Evolutionary conservation across 371 early-diverging fungal species (phyloP).

Genomic region (Saksenaea oblongispora): DNA sequence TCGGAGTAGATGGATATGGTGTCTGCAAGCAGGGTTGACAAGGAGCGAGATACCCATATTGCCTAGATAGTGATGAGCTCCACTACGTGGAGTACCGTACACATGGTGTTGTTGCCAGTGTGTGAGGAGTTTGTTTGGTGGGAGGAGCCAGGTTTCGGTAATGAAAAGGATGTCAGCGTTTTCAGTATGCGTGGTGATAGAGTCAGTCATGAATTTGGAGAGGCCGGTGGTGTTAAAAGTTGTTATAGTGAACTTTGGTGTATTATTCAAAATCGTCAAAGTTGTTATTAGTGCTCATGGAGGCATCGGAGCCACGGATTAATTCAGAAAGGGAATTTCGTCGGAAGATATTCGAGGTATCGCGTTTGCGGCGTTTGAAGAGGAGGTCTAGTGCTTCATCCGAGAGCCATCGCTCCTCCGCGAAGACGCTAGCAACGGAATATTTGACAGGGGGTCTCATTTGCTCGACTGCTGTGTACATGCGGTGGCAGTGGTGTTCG

Average conservation of each 20-base stretch:
- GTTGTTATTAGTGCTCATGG: background rate
- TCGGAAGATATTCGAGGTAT: background rate
- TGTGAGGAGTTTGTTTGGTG: background rate
- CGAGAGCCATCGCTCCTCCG: background rate
- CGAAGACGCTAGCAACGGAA: conserved; percentile 6
- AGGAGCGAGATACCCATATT: no score
- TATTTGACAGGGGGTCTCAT: conserved; percentile 6
- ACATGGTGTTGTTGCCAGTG: conserved; percentile 3
- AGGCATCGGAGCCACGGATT: no score
- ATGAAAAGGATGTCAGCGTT: conserved; percentile 9
- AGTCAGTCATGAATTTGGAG: background rate
- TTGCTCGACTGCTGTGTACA: background rate
- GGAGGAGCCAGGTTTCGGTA: conserved; percentile 15
- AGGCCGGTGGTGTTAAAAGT: background rate
- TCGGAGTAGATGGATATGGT: no score
- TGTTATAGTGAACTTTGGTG: no score
- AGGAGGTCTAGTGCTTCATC: background rate
- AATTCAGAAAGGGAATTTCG: no score
- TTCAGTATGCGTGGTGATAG: background rate
- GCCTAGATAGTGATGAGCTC: no score
- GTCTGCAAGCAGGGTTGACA: no score
- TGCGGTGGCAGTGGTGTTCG: background rate
- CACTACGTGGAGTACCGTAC: no score
- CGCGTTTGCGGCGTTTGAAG: background rate
- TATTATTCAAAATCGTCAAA: background rate